Percentiles rank a stretch among this genome's conserved stretches.
Evolutionary conservation across 306 rosid species (phyloP).

Genomic region (Acmispon strigosus): DNA sequence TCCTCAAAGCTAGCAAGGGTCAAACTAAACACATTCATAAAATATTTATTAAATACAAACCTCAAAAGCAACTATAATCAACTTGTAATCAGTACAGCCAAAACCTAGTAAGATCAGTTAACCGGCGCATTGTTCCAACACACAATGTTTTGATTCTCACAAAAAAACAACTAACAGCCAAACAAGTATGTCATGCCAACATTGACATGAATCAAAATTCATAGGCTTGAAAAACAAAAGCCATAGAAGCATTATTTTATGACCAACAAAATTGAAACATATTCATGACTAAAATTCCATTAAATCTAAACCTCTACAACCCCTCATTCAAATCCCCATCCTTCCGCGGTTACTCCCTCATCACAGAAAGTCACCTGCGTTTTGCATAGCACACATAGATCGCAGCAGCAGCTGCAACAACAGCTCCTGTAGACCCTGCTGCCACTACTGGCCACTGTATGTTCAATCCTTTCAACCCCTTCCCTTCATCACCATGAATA

Average conservation of each 20-base stretch:
- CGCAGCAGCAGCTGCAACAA: conserved; percentile 42
- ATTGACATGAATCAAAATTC: conserved; percentile 22
- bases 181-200: conserved; percentile 32
- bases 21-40: not conserved
- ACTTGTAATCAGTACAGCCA: conserved; percentile 12
- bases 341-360: not conserved
- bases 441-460: conserved; percentile 58
- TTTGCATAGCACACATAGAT: conserved; percentile 37
- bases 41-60: conserved; percentile 18
- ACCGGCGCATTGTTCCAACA: conserved; percentile 16
- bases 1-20: not conserved
- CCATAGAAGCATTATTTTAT: conserved; percentile 32
- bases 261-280: conserved; percentile 65
- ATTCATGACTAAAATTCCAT: conserved; percentile 12
- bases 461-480: conserved; percentile 34
- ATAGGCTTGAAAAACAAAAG: conserved; percentile 38
- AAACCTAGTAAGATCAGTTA: conserved; percentile 7
- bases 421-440: conserved; percentile 62
- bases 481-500: conserved; percentile 30
- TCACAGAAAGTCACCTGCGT: conserved; percentile 39
- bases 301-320: conserved; percentile 48
- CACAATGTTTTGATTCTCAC: conserved; percentile 25
- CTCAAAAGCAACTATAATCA: not conserved
- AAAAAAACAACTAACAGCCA: conserved; percentile 31
- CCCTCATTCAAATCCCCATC: conserved; percentile 2